Evolutionary conservation across 1,284 basidiomycete genomes (phyloP), one percentile per base, ranked within the genome.

Genomic region (Kwoniella shivajii): DNA sequence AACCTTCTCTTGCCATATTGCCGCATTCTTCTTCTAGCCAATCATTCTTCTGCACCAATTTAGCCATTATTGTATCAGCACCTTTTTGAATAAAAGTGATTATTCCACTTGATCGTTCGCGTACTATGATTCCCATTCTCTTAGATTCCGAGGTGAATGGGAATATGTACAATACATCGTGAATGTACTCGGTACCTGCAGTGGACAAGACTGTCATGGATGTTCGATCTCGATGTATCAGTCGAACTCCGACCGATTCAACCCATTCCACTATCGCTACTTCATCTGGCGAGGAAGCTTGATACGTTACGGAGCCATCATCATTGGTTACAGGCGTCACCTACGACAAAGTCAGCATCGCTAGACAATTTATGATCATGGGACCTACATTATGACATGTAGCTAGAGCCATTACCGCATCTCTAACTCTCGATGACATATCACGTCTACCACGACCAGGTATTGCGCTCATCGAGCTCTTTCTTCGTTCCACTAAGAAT

Each of bases 191-290:
- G 0, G 80, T 69, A 7, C 88, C 88, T 1, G 82, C 75, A 0
- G 88, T 86, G 0, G 86, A 86, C 59, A 85, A 86, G 5, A 97
- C 78, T 18, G 88, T 86, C 74, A 99, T 95, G 18, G 83, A 84
- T 0, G 87, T 90, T 34, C 96, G 89, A 71, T 96, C 92, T 13
- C 96, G 89, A 66, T 87, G 87, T 11, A 87, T 84, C 22, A 99
- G 85, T 0, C 88, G 89, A 4, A 99, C 81, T 0, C 95, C 95
- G 57, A 99, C 89, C 0, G 91, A 93, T 68, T 92, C 89, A 1
- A 95, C 98, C 92, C 92, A 99, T 64, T 87, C 85, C n/a, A 99
- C 95, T 64, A 99, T 98, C 47, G 96, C 96, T 30, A 98, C 96
- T 80, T 99, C 96, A 72, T 99, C 96, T 0, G 96, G 96, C 0